These are phyloP conservation scores for Mortierella sp. DNA, from an alignment of 371 early-diverging fungal species.

Conservation along the genomic window DNA sequence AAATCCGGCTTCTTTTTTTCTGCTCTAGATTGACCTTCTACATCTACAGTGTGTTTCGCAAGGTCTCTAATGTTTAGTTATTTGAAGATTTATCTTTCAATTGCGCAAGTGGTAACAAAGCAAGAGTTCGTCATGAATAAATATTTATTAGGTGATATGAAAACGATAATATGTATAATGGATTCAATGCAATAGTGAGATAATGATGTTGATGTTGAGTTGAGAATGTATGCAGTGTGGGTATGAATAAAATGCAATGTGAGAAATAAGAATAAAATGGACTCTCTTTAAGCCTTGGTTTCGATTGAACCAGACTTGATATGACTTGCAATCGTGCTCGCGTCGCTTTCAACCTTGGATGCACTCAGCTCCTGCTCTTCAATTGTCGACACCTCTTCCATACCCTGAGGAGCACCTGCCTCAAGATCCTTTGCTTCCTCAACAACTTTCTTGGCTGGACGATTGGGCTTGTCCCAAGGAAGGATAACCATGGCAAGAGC, in stretches of 20 bases:
- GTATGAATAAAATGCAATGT: neutral
- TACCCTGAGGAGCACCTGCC: conserved; percentile 1
- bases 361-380: neutral
- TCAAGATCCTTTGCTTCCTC: conserved; percentile 10
- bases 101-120: too few species aligned
- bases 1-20: too few species aligned
- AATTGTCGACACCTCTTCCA: neutral
- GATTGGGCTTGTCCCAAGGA: conserved; percentile 40
- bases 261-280: neutral
- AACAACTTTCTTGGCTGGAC: neutral
- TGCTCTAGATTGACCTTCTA: too few species aligned
- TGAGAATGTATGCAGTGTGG: neutral
- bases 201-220: too few species aligned
- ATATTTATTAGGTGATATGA: too few species aligned
- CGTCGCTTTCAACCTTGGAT: conserved; percentile 5
- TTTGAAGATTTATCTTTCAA: too few species aligned
- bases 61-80: too few species aligned
- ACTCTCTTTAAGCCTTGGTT: neutral
- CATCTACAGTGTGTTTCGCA: too few species aligned
- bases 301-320: neutral
- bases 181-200: too few species aligned
- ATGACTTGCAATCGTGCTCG: conserved; percentile 4
- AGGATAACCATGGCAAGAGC: conserved; percentile 11
- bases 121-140: too few species aligned
- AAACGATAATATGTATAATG: too few species aligned